phyloP scores from a whole-genome alignment of 2,329 filamentous ascomycete species.

The Dothiorella sarmentorum region DNA sequence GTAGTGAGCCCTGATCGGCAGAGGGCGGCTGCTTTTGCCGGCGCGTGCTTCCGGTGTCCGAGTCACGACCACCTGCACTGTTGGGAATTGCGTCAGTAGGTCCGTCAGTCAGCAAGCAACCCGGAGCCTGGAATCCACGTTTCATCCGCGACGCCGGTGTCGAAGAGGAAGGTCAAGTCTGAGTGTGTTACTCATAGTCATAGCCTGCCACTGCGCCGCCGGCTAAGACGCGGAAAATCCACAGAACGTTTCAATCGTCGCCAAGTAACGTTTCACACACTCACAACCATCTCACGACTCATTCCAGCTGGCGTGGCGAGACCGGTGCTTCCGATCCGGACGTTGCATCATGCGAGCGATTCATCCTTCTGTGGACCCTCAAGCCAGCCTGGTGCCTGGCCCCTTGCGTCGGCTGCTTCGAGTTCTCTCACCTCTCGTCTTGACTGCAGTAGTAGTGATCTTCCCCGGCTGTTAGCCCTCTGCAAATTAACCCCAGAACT shows the following conservation, averaged over 20 bases:
- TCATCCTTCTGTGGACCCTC: conserved; percentile 8
- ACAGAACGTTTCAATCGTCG: conserved; percentile 1
- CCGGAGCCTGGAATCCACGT: neutral
- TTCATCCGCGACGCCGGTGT: no score
- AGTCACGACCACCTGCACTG: no score
- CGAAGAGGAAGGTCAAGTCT: neutral
- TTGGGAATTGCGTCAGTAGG: no score
- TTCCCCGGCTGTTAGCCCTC: conserved; percentile 4
- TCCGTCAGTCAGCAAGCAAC: no score
- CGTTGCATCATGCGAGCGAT: conserved; percentile 12
- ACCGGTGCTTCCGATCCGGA: neutral
- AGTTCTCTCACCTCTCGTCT: no score
- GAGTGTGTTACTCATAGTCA: no score
- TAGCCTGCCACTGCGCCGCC: neutral
- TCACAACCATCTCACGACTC: conserved; percentile 1
- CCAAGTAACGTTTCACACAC: conserved; percentile 5
- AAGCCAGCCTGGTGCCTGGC: neutral
- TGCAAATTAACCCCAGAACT: conserved; percentile 15
- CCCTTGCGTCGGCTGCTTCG: neutral
- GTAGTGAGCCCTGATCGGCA: no score
- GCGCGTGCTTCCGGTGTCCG: no score
- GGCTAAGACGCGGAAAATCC: neutral
- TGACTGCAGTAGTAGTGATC: no score
- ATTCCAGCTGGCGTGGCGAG: neutral
- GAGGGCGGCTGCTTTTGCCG: no score